Evolutionary conservation across 257 asterid species (phyloP), one percentile per base, ranked within the genome.

Genomic region (Solanum habrochaites): DNA sequence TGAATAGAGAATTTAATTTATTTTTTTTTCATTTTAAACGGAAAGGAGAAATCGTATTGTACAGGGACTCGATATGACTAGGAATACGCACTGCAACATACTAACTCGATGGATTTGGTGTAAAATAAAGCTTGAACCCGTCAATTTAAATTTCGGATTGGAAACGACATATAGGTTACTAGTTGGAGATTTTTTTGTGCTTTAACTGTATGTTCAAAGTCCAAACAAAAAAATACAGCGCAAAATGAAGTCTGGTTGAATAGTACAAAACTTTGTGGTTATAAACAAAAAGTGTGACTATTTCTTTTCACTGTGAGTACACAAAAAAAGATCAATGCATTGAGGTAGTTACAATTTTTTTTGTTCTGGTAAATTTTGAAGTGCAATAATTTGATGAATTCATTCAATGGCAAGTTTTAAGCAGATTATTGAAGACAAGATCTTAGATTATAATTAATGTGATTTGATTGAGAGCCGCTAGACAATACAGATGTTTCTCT

Each of bases 341-440:
- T n/a, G n/a, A n/a, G n/a, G n/a, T n/a, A n/a, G n/a, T n/a, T n/a
- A n/a, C n/a, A n/a, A n/a, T n/a, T n/a, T 6, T 11, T 21, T 6
- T 3, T 7, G 11, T 43, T n/a, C 7, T 39, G 56, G 39, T n/a
- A n/a, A 77, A 16, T 16, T 52, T 52, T 52, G 0, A 52, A 52
- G 23, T 52, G 60, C 60, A 52, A 42, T 66, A n/a, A 6, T 25
- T 47, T 42, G 25, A 42, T 35, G 40, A 42, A 56, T 52, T n/a
- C 83, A 86, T 40, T n/a, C 75, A 89, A 93, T 93, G 96, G 97
- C 97, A 72, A 89, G 93, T 71, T n/a, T 81, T 95, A 45, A 90
- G 91, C 47, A 92, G 64, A 16, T 81, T 93, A 31, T 20, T 89
- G 21, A 94, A 85, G 89, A 95, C 20, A 37, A 73, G 87, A 80